Conservation (phyloP, 2,329 filamentous ascomycete species). For the Rhinocladiella mackenziei region DNA sequence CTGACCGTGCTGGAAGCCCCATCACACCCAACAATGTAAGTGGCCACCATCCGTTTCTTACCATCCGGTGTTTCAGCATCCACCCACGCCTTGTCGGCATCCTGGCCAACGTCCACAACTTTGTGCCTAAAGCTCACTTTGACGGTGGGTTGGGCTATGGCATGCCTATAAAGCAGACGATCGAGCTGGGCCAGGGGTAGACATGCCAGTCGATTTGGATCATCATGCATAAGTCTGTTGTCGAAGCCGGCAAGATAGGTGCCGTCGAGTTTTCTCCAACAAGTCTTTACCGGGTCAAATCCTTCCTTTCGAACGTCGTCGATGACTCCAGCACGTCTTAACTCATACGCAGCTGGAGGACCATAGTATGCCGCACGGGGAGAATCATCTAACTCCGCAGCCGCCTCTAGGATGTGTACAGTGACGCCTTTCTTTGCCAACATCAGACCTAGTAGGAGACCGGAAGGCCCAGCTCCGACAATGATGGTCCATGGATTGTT, state of each 20-base stretch:
- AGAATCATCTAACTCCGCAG: constrained; percentile 53
- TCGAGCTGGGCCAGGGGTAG: constrained; percentile 45
- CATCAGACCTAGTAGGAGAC: constrained; percentile 33
- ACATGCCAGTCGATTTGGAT: constrained; percentile 41
- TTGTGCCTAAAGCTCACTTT: constrained; percentile 47
- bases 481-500: constrained; percentile 27
- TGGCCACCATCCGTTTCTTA: constrained; percentile 34
- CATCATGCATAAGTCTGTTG: constrained; percentile 15
- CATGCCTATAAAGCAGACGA: constrained; percentile 41
- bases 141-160: constrained; percentile 35
- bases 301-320: constrained; percentile 47
- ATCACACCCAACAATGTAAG: constrained; percentile 46
- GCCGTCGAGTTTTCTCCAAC: constrained; percentile 44
- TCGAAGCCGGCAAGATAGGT: constrained; percentile 33
- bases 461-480: constrained; percentile 36
- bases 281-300: constrained; percentile 41
- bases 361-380: constrained; percentile 63
- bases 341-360: constrained; percentile 55
- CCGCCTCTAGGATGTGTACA: constrained; percentile 50
- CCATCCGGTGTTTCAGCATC: constrained; percentile 23
- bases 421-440: constrained; percentile 34
- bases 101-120: constrained; percentile 25
- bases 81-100: constrained; percentile 24
- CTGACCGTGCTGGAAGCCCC: constrained; percentile 22
- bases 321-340: constrained; percentile 56